Evolutionary conservation across 352 stramenopile genomes (phyloP).

Genomic region (Pythium myriotylum): DNA sequence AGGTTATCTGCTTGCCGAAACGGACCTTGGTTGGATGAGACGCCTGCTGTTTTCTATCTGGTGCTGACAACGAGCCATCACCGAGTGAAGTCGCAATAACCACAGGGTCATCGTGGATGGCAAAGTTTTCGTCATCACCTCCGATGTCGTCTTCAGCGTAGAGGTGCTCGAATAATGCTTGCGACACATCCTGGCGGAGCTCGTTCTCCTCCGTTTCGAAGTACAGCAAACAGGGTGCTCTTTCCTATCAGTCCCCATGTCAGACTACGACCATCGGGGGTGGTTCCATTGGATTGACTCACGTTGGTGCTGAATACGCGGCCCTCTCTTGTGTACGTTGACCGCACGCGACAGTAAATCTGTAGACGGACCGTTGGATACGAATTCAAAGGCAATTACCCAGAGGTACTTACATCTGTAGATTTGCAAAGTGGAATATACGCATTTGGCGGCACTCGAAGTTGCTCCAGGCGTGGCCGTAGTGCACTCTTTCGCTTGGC

Average conservation of each 20-base stretch:
- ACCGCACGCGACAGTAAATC: slow-evolving; percentile 64
- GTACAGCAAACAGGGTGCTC: slow-evolving; percentile 73
- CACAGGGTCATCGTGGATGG: no score
- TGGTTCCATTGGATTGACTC: background rate
- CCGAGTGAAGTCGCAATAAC: no score
- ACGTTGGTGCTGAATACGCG: slow-evolving; percentile 76
- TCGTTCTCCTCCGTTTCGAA: slow-evolving; percentile 64
- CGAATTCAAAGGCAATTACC: background rate
- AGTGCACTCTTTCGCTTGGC: slow-evolving; percentile 64
- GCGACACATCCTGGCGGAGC: slow-evolving; percentile 56
- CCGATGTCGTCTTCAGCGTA: slow-evolving; percentile 42
- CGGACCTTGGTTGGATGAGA: no score
- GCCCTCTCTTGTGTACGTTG: slow-evolving; percentile 63
- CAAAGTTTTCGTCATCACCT: slow-evolving; percentile 3
- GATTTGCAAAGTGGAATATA: slow-evolving; percentile 85
- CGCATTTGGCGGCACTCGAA: slow-evolving; percentile 55
- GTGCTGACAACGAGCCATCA: no score
- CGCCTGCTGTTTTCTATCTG: no score
- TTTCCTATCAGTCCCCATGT: slow-evolving; percentile 41
- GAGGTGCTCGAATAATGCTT: slow-evolving; percentile 62
- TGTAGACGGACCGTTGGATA: slow-evolving; percentile 15
- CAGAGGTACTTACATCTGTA: slow-evolving; percentile 51
- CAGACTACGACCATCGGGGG: no score
- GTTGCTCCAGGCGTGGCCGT: slow-evolving; percentile 44
- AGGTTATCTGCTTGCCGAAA: no score